Conservation (phyloP, 1,139 yeast genomes). For the Torulaspora globosa region DNA sequence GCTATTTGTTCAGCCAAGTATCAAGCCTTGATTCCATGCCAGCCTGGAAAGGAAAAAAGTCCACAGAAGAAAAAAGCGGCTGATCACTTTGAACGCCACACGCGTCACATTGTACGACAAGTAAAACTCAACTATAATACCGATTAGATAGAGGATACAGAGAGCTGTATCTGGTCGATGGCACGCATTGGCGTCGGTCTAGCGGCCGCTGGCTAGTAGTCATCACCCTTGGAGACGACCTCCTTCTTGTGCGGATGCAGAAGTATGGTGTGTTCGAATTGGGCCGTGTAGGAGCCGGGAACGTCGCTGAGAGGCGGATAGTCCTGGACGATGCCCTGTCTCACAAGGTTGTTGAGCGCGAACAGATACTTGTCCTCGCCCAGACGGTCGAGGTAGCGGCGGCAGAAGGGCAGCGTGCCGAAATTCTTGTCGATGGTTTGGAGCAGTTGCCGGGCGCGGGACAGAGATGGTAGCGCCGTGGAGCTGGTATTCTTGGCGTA, state of each 20-base stretch:
- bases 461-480: conserved; percentile 52
- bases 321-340: conserved; percentile 82
- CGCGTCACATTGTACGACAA: not conserved
- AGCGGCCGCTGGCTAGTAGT: conserved; percentile 46
- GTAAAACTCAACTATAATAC: not conserved
- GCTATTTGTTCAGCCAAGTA: not conserved
- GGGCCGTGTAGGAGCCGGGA: conserved; percentile 90
- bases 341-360: conserved; percentile 84
- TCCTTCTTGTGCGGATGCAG: conserved; percentile 90
- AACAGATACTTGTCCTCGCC: conserved; percentile 89
- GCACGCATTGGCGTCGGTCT: not conserved
- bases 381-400: conserved; percentile 84
- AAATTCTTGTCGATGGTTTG: conserved; percentile 70
- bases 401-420: conserved; percentile 95
- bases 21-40: not conserved
- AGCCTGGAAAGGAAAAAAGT: conserved; percentile 1
- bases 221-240: conserved; percentile 92
- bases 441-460: conserved; percentile 64
- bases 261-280: conserved; percentile 88
- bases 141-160: not conserved
- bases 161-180: too few relatives aligned
- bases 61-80: conserved; percentile 4
- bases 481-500: conserved; percentile 63
- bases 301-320: conserved; percentile 94
- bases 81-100: not conserved